Evolutionary conservation across 768 basidiomycete genomes (phyloP).

Genomic region (Tylopilus sp.): DNA sequence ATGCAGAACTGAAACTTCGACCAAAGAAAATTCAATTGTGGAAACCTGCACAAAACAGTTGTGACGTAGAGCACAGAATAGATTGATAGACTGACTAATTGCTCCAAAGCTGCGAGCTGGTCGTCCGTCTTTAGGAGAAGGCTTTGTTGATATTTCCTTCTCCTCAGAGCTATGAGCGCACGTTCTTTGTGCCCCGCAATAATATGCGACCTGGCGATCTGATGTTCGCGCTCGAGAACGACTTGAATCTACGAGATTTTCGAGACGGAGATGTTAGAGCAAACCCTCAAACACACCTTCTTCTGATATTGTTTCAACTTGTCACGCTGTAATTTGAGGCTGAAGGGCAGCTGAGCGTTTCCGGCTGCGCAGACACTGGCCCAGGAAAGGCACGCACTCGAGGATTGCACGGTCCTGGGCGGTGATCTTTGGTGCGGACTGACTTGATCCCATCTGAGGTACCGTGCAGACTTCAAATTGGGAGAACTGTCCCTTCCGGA

Average conservation of each 20-base stretch:
- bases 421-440: slow-evolving; percentile 86
- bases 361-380: slow-evolving; percentile 13
- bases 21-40: slow-evolving; percentile 93
- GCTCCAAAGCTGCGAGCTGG: slow-evolving; percentile 86
- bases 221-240: slow-evolving; percentile 82
- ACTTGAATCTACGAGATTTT: slow-evolving; percentile 64
- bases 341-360: slow-evolving; percentile 34
- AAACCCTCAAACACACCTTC: slow-evolving; percentile 50
- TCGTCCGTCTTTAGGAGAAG: slow-evolving; percentile 84
- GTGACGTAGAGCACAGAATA: not conserved
- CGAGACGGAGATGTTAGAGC: not conserved
- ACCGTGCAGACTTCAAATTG: not conserved
- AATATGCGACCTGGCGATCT: slow-evolving; percentile 83
- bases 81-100: slow-evolving; percentile 55
- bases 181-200: slow-evolving; percentile 80
- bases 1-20: slow-evolving; percentile 89
- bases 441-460: slow-evolving; percentile 64
- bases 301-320: slow-evolving; percentile 95
- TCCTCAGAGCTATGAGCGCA: slow-evolving; percentile 82
- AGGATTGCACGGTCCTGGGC: slow-evolving; percentile 91
- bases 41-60: slow-evolving; percentile 62
- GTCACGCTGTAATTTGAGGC: slow-evolving; percentile 94
- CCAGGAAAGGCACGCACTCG: slow-evolving; percentile 62
- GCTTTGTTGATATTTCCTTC: slow-evolving; percentile 91
- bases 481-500: not conserved